phyloP scores from a whole-genome alignment of 108 stramenopile species.

The Cyclotella sp. region DNA sequence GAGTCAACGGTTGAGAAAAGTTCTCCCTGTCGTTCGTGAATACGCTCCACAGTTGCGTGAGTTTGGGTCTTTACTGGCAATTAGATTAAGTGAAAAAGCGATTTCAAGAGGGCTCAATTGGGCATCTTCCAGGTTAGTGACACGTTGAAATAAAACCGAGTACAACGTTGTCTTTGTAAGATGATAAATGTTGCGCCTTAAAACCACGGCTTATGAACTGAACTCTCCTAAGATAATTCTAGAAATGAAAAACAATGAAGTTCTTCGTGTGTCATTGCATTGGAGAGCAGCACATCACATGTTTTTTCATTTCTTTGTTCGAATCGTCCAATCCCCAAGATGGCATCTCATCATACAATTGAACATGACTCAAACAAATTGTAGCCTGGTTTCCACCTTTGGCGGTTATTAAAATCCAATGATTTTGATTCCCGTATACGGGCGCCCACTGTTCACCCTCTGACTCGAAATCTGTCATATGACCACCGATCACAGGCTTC shows the following conservation, averaged over 20 bases:
- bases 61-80: slow-evolving; percentile 70
- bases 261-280: slow-evolving; percentile 6
- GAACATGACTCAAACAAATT: slow-evolving; percentile 30
- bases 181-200: background rate
- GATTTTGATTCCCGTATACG: slow-evolving; percentile 36
- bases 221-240: too few species aligned
- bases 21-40: slow-evolving; percentile 79
- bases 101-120: slow-evolving; percentile 76
- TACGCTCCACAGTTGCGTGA: slow-evolving; percentile 77
- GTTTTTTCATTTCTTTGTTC: slow-evolving; percentile 42
- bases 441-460: slow-evolving; percentile 50
- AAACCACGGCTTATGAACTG: background rate
- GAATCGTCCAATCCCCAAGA: slow-evolving; percentile 46
- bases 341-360: slow-evolving; percentile 40
- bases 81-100: slow-evolving; percentile 73
- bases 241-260: too few species aligned
- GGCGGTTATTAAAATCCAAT: slow-evolving; percentile 31
- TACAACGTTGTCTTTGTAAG: background rate
- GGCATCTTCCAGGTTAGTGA: slow-evolving; percentile 54
- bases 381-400: slow-evolving; percentile 22
- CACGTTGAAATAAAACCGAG: background rate
- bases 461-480: slow-evolving; percentile 15
- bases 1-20: slow-evolving; percentile 59
- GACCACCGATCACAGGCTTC: slow-evolving; percentile 20
- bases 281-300: slow-evolving; percentile 54